A percentile compares a stretch with the other conserved stretches of the same genome.
These are phyloP conservation scores for Spiromastix sp. DNA, from an alignment of 2,329 filamentous ascomycete species.

Conservation along the genomic window DNA sequence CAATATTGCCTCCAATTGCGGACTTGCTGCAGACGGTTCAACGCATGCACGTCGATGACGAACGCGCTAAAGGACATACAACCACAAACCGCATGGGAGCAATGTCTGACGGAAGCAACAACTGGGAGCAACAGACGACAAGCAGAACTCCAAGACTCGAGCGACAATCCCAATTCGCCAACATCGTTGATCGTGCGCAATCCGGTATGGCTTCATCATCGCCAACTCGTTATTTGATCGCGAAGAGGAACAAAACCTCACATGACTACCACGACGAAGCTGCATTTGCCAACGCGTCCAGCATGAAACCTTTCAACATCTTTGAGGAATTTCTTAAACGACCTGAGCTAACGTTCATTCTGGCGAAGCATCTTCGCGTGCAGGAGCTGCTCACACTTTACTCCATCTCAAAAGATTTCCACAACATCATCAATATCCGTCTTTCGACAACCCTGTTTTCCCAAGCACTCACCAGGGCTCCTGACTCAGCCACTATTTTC, in stretches of 20 bases:
- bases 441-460: slow-evolving; percentile 49
- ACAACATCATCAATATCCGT: slow-evolving; percentile 49
- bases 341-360: slow-evolving; percentile 43
- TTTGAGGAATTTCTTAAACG: slow-evolving; percentile 11
- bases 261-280: too few relatives aligned
- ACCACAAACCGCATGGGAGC: too few relatives aligned
- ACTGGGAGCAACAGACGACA: too few relatives aligned
- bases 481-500: slow-evolving; percentile 48
- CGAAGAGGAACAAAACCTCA: too few relatives aligned
- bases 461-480: slow-evolving; percentile 45
- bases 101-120: too few relatives aligned
- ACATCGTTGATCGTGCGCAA: neutral
- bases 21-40: too few relatives aligned
- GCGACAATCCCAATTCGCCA: neutral
- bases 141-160: too few relatives aligned
- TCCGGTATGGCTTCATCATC: neutral
- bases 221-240: too few relatives aligned
- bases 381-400: slow-evolving; percentile 55
- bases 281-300: too few relatives aligned
- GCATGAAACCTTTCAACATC: slow-evolving; percentile 10
- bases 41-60: too few relatives aligned
- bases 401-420: slow-evolving; percentile 52
- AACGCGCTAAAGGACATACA: too few relatives aligned
- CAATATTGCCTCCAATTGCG: too few relatives aligned
- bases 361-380: slow-evolving; percentile 46